Conservation (phyloP, 1,284 basidiomycete species). For the Ustilago tritici region DNA sequence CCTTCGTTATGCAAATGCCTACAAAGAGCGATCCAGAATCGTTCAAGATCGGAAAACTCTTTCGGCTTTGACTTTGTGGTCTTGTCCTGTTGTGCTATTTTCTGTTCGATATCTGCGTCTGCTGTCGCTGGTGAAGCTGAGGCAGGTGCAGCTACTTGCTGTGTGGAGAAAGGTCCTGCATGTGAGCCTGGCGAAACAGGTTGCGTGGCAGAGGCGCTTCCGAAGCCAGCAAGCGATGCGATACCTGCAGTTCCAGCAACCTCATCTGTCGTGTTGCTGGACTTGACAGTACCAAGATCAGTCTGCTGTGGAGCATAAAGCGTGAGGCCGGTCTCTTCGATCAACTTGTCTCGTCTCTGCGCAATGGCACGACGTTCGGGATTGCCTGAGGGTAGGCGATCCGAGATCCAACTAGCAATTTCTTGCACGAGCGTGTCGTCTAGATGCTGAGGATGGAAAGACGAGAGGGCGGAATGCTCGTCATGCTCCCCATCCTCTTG, state of each 20-base stretch:
- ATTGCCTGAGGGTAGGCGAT: slow-evolving; percentile 59
- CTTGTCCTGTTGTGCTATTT: background rate
- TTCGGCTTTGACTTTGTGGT: slow-evolving; percentile 6
- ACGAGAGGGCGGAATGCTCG: slow-evolving; percentile 27
- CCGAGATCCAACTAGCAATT: slow-evolving; percentile 64
- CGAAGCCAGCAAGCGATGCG: background rate
- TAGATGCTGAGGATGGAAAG: slow-evolving; percentile 42
- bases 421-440: slow-evolving; percentile 57
- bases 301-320: slow-evolving; percentile 21
- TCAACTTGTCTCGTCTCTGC: slow-evolving; percentile 32
- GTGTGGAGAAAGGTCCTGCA: slow-evolving; percentile 21
- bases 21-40: slow-evolving; percentile 68
- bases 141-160: slow-evolving; percentile 9
- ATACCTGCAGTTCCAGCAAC: background rate
- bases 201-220: background rate
- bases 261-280: background rate
- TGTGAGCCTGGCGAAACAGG: background rate
- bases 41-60: slow-evolving; percentile 49
- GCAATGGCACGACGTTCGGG: slow-evolving; percentile 55
- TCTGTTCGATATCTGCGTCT: background rate
- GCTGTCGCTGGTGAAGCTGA: slow-evolving; percentile 5
- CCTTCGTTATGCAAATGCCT: slow-evolving; percentile 62
- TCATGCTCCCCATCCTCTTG: slow-evolving; percentile 18
- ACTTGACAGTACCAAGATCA: background rate
- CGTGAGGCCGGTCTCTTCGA: slow-evolving; percentile 32